Conservation (phyloP, 805 yeast species). For the Candida arabinofermentans region DNA sequence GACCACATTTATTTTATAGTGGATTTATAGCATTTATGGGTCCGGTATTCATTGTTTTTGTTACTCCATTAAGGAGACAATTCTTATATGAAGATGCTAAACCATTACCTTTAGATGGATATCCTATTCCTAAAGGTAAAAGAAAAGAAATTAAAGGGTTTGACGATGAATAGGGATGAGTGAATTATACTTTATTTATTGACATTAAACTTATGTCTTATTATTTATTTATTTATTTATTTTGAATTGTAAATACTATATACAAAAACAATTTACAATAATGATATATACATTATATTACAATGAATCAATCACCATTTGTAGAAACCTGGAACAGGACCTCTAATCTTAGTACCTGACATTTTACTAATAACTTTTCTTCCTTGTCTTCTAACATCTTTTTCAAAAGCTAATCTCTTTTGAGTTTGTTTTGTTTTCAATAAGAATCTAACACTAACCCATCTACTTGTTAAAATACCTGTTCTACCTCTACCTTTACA, state of each 20-base stretch:
- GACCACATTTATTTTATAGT: conserved; percentile 70
- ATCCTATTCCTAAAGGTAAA: conserved; percentile 52
- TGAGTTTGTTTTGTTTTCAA: conserved; percentile 65
- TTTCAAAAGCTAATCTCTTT: conserved; percentile 57
- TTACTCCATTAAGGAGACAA: conserved; percentile 68
- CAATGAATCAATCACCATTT: conserved; percentile 41
- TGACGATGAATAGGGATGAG: conserved; percentile 40
- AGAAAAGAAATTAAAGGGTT: conserved; percentile 50
- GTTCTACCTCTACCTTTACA: conserved; percentile 87
- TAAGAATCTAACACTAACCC: conserved; percentile 76
- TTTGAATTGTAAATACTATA: not conserved
- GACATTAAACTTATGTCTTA: no score
- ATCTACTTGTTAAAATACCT: conserved; percentile 73
- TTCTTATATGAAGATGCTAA: conserved; percentile 61
- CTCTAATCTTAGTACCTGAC: conserved; percentile 43
- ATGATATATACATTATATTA: not conserved
- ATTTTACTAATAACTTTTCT: conserved; percentile 41
- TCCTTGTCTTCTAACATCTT: conserved; percentile 40
- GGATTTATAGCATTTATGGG: conserved; percentile 62
- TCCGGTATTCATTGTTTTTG: conserved; percentile 55
- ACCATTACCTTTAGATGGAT: conserved; percentile 56
- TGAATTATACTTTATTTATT: not conserved
- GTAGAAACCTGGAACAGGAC: conserved; percentile 47
- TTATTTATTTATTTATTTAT: conserved; percentile 5
- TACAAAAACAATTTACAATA: not conserved